These are phyloP conservation scores for Aspergillus neoniger DNA, from an alignment of 2,329 filamentous ascomycete genomes.

Conservation along the genomic window DNA sequence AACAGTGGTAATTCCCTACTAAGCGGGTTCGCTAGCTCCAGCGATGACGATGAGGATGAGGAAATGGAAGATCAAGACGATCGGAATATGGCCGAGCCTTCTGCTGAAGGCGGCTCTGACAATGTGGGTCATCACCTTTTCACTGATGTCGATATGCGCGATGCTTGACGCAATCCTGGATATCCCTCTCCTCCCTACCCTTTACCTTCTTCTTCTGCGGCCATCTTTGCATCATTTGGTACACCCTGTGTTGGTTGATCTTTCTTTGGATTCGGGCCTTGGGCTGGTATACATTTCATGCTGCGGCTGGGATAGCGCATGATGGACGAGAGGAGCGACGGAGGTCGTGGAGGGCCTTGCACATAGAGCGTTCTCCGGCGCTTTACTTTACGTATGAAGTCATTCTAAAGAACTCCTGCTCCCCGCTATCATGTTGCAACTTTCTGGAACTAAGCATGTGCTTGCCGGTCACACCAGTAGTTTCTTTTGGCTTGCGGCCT, in stretches of 20 bases:
- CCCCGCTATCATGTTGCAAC: slow-evolving; percentile 21
- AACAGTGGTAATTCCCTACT: slow-evolving; percentile 70
- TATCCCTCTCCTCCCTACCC: slow-evolving; percentile 4
- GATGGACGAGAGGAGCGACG: slow-evolving; percentile 20
- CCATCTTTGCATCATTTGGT: slow-evolving; percentile 6
- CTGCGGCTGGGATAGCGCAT: slow-evolving; percentile 21
- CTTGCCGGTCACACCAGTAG: slow-evolving; percentile 21
- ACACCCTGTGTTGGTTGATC: slow-evolving; percentile 1
- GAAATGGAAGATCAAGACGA: slow-evolving; percentile 74
- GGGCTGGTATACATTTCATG: slow-evolving; percentile 10
- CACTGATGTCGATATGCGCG: slow-evolving; percentile 63
- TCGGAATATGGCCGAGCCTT: slow-evolving; percentile 39
- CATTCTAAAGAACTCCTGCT: slow-evolving; percentile 22
- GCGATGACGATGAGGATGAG: slow-evolving; percentile 94
- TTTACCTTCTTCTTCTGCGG: slow-evolving; percentile 17
- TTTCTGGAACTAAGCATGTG: slow-evolving; percentile 17
- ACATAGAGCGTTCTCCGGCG: slow-evolving; percentile 24
- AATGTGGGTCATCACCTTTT: slow-evolving; percentile 67
- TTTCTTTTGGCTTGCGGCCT: slow-evolving; percentile 14
- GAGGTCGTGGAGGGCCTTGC: slow-evolving; percentile 19
- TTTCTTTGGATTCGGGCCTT: slow-evolving; percentile 2
- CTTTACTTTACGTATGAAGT: slow-evolving; percentile 27
- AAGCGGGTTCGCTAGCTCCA: slow-evolving; percentile 90
- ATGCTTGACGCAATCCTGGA: slow-evolving; percentile 45
- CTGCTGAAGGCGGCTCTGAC: slow-evolving; percentile 57